These are phyloP conservation scores for Capsicum pubescens DNA, from an alignment of 257 asterid species.

Conservation along the genomic window DNA sequence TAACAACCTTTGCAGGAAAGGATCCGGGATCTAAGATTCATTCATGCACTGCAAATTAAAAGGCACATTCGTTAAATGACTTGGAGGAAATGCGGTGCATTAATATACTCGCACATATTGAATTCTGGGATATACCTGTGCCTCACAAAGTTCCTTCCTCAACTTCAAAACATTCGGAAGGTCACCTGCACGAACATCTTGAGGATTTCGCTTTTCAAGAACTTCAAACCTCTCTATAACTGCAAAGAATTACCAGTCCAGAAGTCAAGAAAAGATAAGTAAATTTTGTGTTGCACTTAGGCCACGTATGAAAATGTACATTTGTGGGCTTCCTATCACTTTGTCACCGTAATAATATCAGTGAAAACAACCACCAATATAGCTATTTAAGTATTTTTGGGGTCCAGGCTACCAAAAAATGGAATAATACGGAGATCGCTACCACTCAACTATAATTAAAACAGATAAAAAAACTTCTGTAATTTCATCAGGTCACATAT, in stretches of 20 bases:
- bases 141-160: constrained; percentile 77
- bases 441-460: background rate
- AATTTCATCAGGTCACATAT: constrained; percentile 21
- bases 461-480: background rate
- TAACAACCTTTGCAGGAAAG: constrained; percentile 73
- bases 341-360: background rate
- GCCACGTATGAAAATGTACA: background rate
- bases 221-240: constrained; percentile 91
- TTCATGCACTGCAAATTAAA: constrained; percentile 54
- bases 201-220: constrained; percentile 62
- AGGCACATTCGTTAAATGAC: background rate
- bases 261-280: constrained; percentile 24
- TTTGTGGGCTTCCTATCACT: background rate
- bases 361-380: constrained; percentile 10
- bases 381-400: background rate
- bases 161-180: constrained; percentile 62
- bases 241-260: constrained; percentile 40
- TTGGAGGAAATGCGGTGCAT: constrained; percentile 29
- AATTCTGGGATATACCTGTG: constrained; percentile 56
- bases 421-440: background rate
- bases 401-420: background rate
- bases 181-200: constrained; percentile 70
- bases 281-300: constrained; percentile 12
- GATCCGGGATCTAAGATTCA: constrained; percentile 78
- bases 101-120: background rate